Base-by-base conservation (phyloP, 2,329 filamentous ascomycete species). In the Xylariales sp. region DNA sequence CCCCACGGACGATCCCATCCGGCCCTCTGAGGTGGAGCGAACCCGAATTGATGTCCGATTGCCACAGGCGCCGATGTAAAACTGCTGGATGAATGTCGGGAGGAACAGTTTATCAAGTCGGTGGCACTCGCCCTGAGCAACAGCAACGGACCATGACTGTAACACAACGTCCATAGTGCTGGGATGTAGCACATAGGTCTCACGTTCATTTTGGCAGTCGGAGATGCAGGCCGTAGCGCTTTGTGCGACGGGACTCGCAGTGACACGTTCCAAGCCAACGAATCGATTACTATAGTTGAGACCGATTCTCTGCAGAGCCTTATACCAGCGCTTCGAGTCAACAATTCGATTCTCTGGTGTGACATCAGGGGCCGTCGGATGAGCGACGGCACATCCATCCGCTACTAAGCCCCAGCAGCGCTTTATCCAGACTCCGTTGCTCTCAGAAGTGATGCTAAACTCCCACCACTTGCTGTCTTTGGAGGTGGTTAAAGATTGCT, bases 371-470 rank as follows among this genome's bases (percentile, higher is more conserved):
- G 23, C 47, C 40, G 33, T 41, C 23, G 14, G 39, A 30, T 13
- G 54, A 38, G 4, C 40, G 41, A 36, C 49, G 49, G 33, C 55
- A 57, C n/a, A 25, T 12, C 7, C 48, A 36, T 7, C 53, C 49
- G 33, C 54, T 53, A 56, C 43, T 25, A 46, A 42, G 15, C 56
- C 55, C 11, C 31, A 32, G 38, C 50, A 54, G 36, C 59, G 54
- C 36, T 53, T 55, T 0, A 37, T 54, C 57, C 57, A 61, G 2
- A 33, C 20, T 5, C 33, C 32, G 5, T 46, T 48, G 32, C 53
- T 50, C 25, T 47, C 44, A 0, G 57, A 58, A 5, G 44, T 38
- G 34, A 60, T 44, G 4, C 40, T 32, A 29, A 60, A 60, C 5
- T 56, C 51, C 32, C 42, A 58, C 52, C 51, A 57, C 4, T 40